These are phyloP conservation scores for Penicillium sclerotigenum DNA, from an alignment of 2,329 filamentous ascomycete species.

Conservation along the genomic window DNA sequence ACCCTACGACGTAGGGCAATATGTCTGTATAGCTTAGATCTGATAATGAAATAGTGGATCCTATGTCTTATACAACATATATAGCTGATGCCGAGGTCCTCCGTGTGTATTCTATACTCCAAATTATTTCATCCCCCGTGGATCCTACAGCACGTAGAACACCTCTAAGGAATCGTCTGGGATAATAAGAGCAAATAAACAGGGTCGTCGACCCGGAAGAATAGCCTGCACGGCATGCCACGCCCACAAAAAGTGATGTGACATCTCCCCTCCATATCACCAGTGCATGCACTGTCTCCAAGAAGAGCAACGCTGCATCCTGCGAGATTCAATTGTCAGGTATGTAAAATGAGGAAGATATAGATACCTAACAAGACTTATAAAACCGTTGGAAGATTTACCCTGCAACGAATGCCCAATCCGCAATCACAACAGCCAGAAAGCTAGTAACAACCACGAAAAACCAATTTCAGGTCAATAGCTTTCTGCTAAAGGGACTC, in stretches of 20 bases:
- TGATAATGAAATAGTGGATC: not conserved
- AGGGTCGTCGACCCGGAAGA: constrained; percentile 5
- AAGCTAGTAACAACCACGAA: not conserved
- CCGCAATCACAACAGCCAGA: not conserved
- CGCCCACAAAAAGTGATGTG: constrained; percentile 6
- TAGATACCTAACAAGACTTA: not conserved
- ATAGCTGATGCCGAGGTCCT: not conserved
- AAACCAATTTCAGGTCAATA: not conserved
- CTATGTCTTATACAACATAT: not conserved
- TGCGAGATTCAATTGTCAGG: constrained; percentile 4
- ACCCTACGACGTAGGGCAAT: no score
- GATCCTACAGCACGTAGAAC: not conserved
- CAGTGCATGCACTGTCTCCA: constrained; percentile 7
- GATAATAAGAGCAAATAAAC: constrained; percentile 1
- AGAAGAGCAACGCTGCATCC: not conserved
- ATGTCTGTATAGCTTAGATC: no score
- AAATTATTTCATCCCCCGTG: not conserved
- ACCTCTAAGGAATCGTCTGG: not conserved
- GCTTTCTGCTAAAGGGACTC: not conserved
- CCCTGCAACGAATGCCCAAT: not conserved
- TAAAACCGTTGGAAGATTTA: not conserved
- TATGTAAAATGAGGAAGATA: not conserved
- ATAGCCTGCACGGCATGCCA: constrained; percentile 7
- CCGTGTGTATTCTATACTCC: not conserved
- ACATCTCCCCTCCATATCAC: not conserved